Conservation (phyloP, 164 flowering plant species). For the Protea cynaroides region DNA sequence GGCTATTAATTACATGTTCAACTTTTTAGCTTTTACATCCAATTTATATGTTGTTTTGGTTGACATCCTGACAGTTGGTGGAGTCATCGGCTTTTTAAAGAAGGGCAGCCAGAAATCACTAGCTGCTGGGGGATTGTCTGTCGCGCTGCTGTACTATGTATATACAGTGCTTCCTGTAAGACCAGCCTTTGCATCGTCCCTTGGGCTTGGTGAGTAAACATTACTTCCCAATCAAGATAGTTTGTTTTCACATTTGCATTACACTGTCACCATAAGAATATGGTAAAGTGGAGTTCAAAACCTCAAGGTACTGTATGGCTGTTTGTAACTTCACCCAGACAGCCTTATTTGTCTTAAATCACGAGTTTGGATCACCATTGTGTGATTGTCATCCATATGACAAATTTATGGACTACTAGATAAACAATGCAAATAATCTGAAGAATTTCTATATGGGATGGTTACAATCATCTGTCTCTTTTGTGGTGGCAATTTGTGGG, state of each 20-base stretch:
- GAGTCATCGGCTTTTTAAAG: slow-evolving; percentile 84
- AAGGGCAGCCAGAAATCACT: slow-evolving; percentile 88
- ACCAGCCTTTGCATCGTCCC: slow-evolving; percentile 67
- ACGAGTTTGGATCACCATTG: too few species aligned
- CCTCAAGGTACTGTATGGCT: neutral
- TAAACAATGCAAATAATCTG: too few species aligned
- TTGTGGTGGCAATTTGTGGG: neutral
- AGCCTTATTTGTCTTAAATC: too few species aligned
- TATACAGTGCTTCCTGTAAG: slow-evolving; percentile 65
- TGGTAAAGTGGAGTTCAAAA: neutral
- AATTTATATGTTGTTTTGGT: neutral
- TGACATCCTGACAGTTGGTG: slow-evolving; percentile 51
- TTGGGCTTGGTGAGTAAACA: slow-evolving; percentile 61
- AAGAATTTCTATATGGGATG: neutral
- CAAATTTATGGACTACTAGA: too few species aligned
- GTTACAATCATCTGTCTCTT: neutral
- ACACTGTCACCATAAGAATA: too few species aligned
- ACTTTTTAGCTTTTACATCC: neutral
- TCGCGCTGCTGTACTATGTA: slow-evolving; percentile 49
- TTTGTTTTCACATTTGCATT: too few species aligned
- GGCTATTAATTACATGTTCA: neutral
- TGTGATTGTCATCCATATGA: too few species aligned
- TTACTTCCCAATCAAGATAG: neutral
- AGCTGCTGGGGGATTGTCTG: slow-evolving; percentile 72
- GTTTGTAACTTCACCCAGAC: too few species aligned